phyloP scores from a whole-genome alignment of 352 stramenopile species.

The Globisporangium carolinianum region DNA sequence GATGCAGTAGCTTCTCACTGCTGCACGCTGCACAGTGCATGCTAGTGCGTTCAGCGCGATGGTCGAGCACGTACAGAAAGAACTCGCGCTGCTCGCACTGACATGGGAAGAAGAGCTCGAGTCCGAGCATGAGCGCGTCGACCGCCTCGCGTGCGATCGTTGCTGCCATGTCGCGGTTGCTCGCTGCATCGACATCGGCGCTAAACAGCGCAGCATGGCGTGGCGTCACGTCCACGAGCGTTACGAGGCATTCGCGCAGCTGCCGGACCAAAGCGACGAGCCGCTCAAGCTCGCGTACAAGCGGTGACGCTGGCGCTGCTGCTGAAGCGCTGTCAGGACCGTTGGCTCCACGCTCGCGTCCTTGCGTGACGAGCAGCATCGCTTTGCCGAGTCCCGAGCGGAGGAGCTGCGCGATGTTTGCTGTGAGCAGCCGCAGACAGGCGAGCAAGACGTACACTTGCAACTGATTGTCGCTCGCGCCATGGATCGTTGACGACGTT shows the following conservation, averaged over 20 bases:
- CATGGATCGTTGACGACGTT: too few species aligned
- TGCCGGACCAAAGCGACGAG: constrained; percentile 3
- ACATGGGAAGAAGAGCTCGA: constrained; percentile 88
- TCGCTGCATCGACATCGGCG: constrained; percentile 3
- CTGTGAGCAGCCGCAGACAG: constrained; percentile 64
- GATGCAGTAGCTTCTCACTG: background rate
- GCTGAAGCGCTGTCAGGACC: background rate
- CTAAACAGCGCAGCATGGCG: background rate
- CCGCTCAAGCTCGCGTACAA: constrained; percentile 2
- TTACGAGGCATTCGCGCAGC: constrained; percentile 23
- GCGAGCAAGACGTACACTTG: constrained; percentile 64
- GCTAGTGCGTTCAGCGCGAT: background rate
- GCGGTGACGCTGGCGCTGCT: background rate
- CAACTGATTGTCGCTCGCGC: constrained; percentile 8
- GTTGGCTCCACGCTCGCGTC: background rate
- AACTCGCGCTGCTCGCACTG: constrained; percentile 58
- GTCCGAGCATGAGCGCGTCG: constrained; percentile 59
- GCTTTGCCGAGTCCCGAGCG: constrained; percentile 41
- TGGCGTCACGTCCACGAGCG: constrained; percentile 27
- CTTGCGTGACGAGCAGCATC: constrained; percentile 16
- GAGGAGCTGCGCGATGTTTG: constrained; percentile 66
- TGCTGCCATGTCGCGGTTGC: constrained; percentile 11
- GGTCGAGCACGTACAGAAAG: constrained; percentile 31
- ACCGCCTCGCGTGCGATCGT: constrained; percentile 39
- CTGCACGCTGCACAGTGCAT: background rate